Conservation (phyloP, 176 grass and related monocot genomes). For the Musa troglodytarum region DNA sequence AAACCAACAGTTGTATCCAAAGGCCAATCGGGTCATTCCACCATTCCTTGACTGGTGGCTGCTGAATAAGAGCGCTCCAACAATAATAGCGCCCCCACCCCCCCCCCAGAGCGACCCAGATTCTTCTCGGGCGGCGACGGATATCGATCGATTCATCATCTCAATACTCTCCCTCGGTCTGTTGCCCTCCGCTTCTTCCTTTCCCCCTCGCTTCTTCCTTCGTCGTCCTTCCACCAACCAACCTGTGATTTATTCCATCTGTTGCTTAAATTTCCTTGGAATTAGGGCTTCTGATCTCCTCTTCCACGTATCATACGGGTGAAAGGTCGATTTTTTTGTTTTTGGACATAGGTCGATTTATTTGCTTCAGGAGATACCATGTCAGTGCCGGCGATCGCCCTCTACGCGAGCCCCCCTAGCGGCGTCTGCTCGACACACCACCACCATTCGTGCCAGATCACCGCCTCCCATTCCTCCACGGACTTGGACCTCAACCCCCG, state of each 20-base stretch:
- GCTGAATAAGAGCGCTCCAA: neutral
- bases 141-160: neutral
- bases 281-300: neutral
- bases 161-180: no score
- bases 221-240: neutral
- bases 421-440: constrained; percentile 19
- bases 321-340: neutral
- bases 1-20: no score
- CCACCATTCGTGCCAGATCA: constrained; percentile 25
- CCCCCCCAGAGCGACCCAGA: no score
- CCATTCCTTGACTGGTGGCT: neutral
- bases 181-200: neutral
- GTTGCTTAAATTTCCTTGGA: neutral
- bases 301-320: neutral
- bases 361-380: constrained; percentile 21
- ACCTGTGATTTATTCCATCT: neutral
- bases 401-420: constrained; percentile 40
- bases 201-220: neutral
- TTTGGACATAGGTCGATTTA: neutral
- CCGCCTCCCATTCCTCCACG: constrained; percentile 20
- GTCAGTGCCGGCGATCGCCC: constrained; percentile 58
- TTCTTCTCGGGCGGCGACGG: neutral
- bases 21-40: constrained; percentile 2
- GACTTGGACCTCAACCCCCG: constrained; percentile 38
- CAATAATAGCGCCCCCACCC: no score